These are phyloP conservation scores for Lachnellula cervina DNA, from an alignment of 2,329 filamentous ascomycete species.

Conservation along the genomic window DNA sequence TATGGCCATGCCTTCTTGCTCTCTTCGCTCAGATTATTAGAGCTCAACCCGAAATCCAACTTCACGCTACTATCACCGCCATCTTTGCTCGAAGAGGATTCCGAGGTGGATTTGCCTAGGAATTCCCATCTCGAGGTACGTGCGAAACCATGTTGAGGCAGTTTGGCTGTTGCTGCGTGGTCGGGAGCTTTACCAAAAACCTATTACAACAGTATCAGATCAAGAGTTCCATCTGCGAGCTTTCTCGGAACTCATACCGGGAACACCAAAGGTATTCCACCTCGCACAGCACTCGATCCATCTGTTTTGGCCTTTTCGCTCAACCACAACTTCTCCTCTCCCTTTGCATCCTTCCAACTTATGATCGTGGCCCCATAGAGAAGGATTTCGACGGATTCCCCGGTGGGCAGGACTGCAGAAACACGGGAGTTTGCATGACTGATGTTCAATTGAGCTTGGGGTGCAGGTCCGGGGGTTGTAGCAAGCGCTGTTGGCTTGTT, in stretches of 20 bases:
- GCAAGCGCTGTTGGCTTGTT: slow-evolving; percentile 78
- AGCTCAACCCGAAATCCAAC: slow-evolving; percentile 89
- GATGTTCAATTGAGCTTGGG: slow-evolving; percentile 71
- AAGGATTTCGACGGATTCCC: slow-evolving; percentile 79
- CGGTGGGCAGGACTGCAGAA: slow-evolving; percentile 74
- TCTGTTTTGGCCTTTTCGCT: slow-evolving; percentile 77
- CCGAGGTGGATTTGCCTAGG: slow-evolving; percentile 77
- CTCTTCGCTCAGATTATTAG: slow-evolving; percentile 63
- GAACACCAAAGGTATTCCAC: slow-evolving; percentile 89
- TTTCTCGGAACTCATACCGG: slow-evolving; percentile 54
- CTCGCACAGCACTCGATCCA: slow-evolving; percentile 82
- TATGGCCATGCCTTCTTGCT: slow-evolving; percentile 74
- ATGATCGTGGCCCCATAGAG: slow-evolving; percentile 90
- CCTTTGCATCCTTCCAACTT: slow-evolving; percentile 81
- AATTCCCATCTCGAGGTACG: slow-evolving; percentile 90
- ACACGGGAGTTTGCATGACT: slow-evolving; percentile 67
- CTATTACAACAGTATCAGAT: slow-evolving; percentile 38
- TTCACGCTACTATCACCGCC: slow-evolving; percentile 68
- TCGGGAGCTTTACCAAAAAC: slow-evolving; percentile 80
- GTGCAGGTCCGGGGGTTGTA: slow-evolving; percentile 66
- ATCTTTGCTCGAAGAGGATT: slow-evolving; percentile 42
- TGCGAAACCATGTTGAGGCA: slow-evolving; percentile 93
- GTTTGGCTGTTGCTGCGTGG: slow-evolving; percentile 69
- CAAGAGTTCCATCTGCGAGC: not conserved
- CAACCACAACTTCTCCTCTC: slow-evolving; percentile 80